These are phyloP conservation scores for Blastocystis sp. DNA, from an alignment of 352 stramenopile genomes.

Conservation along the genomic window DNA sequence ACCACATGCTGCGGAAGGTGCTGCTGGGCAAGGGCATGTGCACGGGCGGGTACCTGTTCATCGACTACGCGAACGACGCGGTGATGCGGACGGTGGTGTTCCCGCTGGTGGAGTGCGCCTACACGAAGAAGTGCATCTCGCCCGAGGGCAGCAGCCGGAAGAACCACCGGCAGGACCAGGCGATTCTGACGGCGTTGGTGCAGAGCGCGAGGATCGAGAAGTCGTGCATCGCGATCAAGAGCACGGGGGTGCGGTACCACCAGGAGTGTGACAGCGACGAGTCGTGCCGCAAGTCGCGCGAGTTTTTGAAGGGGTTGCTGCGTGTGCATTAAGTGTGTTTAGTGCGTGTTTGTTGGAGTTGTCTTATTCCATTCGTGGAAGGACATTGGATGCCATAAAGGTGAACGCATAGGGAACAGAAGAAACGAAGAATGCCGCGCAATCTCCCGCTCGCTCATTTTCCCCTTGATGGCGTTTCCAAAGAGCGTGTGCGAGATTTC, in stretches of 20 bases:
- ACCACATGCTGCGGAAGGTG: background rate
- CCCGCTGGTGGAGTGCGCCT: background rate
- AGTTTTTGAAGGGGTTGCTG: no score
- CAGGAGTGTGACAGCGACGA: slow-evolving; percentile 5
- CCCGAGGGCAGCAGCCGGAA: slow-evolving; percentile 23
- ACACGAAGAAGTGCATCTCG: slow-evolving; percentile 28
- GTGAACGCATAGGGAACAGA: no score
- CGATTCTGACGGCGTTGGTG: slow-evolving; percentile 30
- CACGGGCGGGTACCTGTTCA: background rate
- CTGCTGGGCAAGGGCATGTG: background rate
- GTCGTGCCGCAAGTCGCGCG: no score
- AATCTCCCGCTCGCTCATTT: background rate
- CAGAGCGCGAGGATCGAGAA: background rate
- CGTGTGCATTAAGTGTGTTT: no score
- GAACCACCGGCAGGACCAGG: background rate
- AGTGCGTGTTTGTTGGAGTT: no score
- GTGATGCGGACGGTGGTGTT: background rate
- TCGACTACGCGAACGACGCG: slow-evolving; percentile 4
- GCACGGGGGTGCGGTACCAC: background rate
- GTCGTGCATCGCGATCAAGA: background rate
- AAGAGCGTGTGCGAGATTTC: slow-evolving; percentile 47
- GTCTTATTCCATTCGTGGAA: no score
- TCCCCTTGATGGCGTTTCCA: background rate
- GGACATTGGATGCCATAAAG: no score
- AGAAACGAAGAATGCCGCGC: slow-evolving; percentile 57